Evolutionary conservation across 352 stramenopile species (phyloP), one percentile per base, ranked within the genome.

Genomic region (Pythium myriotylum): DNA sequence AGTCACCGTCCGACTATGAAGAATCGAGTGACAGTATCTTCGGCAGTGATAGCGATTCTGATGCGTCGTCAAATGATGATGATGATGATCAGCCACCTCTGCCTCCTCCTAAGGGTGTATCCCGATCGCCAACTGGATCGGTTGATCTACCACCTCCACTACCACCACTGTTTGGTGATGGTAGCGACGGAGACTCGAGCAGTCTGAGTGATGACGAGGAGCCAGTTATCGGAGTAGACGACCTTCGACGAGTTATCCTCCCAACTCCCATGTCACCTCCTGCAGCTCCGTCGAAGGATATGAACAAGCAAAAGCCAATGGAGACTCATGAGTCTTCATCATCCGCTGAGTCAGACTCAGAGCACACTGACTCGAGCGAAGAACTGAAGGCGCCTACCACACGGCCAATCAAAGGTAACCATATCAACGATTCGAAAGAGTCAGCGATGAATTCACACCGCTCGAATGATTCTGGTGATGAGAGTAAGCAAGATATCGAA

Each of bases 1-100:
- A 77, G 46, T 65, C 82, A 12, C 69, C 72, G 13, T 85, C 80
- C 4, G 67, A 83, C 19, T 72, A 91, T 20, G 84, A 93, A 60
- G 86, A 95, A 61, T 95, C 86, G 2, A 94, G 84, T 42, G 86
- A 95, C 70, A 93, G 83, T 58, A 92, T 95, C 26, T 90, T 93
- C 63, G 86, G 83, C 40, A 94, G 85, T 41, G 76, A 86, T 53
- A 83, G 77, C 50, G 84, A 92, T 5, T 91, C 77, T 8, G 74
- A 72, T 5, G 70, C 65, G 4, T 81, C 71, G 17, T 77, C 68
- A 0, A 77, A 79, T n/a, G 74, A 71, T 7, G 65, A 73, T n/a
- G 58, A 71, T n/a, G 53, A 61, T 49, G 61, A 68, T 16, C 43
- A 62, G 20, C 65, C 59, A 16, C 65, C 59, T 7, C 58, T 54